Evolutionary conservation across 306 rosid genomes (phyloP).

Genomic region (Argentina anserina): DNA sequence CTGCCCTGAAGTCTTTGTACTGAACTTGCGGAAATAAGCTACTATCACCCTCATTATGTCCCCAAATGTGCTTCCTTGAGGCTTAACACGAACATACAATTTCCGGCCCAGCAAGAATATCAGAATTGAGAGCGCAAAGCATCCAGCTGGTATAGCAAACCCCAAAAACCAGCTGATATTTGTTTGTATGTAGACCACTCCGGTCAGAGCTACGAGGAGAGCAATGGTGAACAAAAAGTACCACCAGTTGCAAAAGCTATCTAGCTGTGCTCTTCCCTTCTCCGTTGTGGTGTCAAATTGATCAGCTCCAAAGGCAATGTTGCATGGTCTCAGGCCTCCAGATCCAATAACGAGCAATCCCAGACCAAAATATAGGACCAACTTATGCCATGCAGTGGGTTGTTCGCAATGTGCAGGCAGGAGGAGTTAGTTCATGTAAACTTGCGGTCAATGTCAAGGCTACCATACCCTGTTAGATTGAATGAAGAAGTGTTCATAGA

Average conservation of each 20-base stretch:
- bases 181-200: slow-evolving; percentile 46
- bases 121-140: slow-evolving; percentile 37
- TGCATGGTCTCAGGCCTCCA: slow-evolving; percentile 64
- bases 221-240: slow-evolving; percentile 46
- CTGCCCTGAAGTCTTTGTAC: slow-evolving; percentile 16
- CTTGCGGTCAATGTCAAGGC: slow-evolving; percentile 43
- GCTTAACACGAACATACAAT: slow-evolving; percentile 30
- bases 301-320: slow-evolving; percentile 73
- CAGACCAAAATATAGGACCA: slow-evolving; percentile 38
- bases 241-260: slow-evolving; percentile 70
- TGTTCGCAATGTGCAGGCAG: slow-evolving; percentile 42
- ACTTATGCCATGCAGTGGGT: slow-evolving; percentile 30
- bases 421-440: slow-evolving; percentile 40
- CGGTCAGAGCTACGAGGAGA: slow-evolving; percentile 50
- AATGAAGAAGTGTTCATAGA: not conserved
- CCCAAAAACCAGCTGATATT: slow-evolving; percentile 54
- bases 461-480: slow-evolving; percentile 48
- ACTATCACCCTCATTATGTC: slow-evolving; percentile 37
- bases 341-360: slow-evolving; percentile 46
- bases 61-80: slow-evolving; percentile 41
- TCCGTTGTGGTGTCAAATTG: slow-evolving; percentile 49
- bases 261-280: slow-evolving; percentile 48
- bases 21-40: slow-evolving; percentile 34
- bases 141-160: slow-evolving; percentile 44
- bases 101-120: slow-evolving; percentile 37